Conservation (phyloP, 1,284 basidiomycete genomes). For the Puccinia hordei region DNA sequence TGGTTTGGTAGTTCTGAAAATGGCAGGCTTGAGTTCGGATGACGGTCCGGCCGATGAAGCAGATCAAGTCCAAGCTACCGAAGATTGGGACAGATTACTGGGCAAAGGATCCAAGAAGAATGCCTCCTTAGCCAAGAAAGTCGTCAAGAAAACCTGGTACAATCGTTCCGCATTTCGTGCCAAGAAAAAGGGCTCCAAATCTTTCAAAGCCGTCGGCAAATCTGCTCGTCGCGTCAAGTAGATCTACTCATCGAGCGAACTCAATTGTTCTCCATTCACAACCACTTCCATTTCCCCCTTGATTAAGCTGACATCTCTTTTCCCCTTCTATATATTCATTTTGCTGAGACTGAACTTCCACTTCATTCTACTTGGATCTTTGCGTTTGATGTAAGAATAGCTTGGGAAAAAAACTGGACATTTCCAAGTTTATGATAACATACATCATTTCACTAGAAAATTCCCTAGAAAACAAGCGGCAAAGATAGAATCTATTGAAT, state of each 20-base stretch:
- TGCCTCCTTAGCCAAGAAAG: neutral
- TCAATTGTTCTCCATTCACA: neutral
- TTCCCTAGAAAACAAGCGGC: no score
- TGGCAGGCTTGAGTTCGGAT: slow-evolving; percentile 17
- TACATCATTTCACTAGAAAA: neutral
- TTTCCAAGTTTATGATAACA: no score
- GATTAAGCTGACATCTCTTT: neutral
- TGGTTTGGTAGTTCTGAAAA: neutral
- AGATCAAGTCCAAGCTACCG: neutral
- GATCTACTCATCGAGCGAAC: neutral
- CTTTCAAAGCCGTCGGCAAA: slow-evolving; percentile 9
- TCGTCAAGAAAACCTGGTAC: slow-evolving; percentile 10
- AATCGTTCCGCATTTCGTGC: slow-evolving; percentile 10
- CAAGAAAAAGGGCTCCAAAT: slow-evolving; percentile 17
- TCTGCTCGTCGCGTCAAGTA: slow-evolving; percentile 21
- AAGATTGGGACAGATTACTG: slow-evolving; percentile 16
- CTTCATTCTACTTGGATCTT: neutral
- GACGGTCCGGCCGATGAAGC: neutral
- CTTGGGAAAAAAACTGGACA: no score
- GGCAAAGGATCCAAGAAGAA: neutral
- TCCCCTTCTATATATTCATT: neutral
- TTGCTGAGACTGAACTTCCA: neutral
- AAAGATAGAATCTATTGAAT: no score
- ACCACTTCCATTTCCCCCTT: neutral
- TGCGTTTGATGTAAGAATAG: neutral